Conservation (phyloP, 1,284 basidiomycete genomes). For the Singerocomus rubriflavus region DNA sequence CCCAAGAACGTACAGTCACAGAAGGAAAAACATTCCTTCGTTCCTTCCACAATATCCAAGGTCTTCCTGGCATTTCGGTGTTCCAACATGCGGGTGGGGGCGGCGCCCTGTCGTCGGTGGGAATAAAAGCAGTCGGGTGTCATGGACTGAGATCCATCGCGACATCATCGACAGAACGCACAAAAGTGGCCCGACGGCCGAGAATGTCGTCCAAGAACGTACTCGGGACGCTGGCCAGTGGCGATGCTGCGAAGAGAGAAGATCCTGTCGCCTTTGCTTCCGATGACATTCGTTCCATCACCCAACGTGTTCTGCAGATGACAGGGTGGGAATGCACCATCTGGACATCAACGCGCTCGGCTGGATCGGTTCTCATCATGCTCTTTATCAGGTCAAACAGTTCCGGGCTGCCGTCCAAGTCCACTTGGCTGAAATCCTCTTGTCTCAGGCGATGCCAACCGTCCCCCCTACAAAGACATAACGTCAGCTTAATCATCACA, state of each 20-base stretch:
- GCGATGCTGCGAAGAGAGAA: constrained; percentile 59
- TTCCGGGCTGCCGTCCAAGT: constrained; percentile 71
- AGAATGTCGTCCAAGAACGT: constrained; percentile 67
- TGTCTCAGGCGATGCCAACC: constrained; percentile 92
- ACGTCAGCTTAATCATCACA: constrained; percentile 14
- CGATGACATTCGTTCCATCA: constrained; percentile 55
- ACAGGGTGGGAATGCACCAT: constrained; percentile 65
- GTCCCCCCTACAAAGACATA: constrained; percentile 60
- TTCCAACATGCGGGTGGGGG: constrained; percentile 1
- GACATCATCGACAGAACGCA: constrained; percentile 28
- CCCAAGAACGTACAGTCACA: constrained; percentile 35
- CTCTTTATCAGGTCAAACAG: constrained; percentile 68
- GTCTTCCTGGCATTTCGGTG: constrained; percentile 10
- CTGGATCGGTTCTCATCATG: constrained; percentile 79
- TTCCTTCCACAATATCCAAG: constrained; percentile 27
- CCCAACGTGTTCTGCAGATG: constrained; percentile 61
- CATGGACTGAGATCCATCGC: constrained; percentile 43
- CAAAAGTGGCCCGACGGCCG: constrained; percentile 24
- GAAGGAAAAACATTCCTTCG: too few species aligned
- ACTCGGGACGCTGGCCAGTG: constrained; percentile 54
- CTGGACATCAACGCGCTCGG: constrained; percentile 55
- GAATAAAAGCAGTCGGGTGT: constrained; percentile 12
- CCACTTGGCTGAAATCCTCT: constrained; percentile 91
- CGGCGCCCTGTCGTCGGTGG: constrained; percentile 4
- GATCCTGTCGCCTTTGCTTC: constrained; percentile 40